A percentile compares a stretch with the other conserved stretches of the same genome.
These are phyloP conservation scores for Talaromyces stipitatus DNA, from an alignment of 495 filamentous ascomycete species.

Conservation along the genomic window DNA sequence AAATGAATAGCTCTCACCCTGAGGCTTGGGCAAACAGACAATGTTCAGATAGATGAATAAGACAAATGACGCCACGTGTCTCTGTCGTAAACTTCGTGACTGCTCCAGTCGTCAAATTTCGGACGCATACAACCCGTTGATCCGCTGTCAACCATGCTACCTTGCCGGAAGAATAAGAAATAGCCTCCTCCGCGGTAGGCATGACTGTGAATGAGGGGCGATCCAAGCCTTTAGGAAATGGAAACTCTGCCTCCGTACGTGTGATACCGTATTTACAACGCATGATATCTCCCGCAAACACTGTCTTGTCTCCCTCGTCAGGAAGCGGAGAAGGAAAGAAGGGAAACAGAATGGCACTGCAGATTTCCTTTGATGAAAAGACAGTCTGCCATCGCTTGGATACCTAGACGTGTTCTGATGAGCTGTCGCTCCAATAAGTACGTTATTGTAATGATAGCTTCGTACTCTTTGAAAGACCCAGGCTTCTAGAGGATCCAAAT, in stretches of 20 bases:
- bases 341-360: conserved; percentile 8
- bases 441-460: neutral
- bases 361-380: conserved; percentile 18
- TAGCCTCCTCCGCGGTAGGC: neutral
- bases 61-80: neutral
- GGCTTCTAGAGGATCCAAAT: conserved; percentile 19
- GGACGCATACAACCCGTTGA: neutral
- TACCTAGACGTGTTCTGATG: conserved; percentile 12
- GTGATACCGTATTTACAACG: neutral
- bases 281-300: neutral
- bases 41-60: neutral
- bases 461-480: conserved; percentile 22
- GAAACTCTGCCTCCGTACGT: neutral
- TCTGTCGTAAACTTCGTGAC: neutral
- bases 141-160: neutral
- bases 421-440: neutral
- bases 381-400: conserved; percentile 24
- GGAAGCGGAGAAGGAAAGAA: conserved; percentile 7
- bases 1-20: neutral
- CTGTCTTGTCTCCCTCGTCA: neutral
- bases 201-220: neutral
- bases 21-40: neutral
- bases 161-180: conserved; percentile 4
- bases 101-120: neutral
- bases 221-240: neutral